These are phyloP conservation scores for Neofusicoccum cordaticola DNA, from an alignment of 2,329 filamentous ascomycete species.

Conservation along the genomic window DNA sequence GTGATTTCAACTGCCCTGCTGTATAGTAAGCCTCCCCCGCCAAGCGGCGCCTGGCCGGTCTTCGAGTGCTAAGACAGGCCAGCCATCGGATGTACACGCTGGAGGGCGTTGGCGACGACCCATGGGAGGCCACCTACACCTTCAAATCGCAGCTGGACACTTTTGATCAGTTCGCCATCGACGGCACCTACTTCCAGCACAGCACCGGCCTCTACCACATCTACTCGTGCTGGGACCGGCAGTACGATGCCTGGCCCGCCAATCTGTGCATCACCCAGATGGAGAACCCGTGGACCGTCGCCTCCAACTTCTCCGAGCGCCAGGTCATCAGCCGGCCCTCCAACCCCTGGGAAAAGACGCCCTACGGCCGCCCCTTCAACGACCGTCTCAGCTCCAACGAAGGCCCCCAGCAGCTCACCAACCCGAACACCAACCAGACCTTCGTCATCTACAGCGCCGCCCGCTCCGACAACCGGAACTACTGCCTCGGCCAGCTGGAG, in stretches of 20 bases:
- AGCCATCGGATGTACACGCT: slow-evolving; percentile 49
- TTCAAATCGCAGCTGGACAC: slow-evolving; percentile 49
- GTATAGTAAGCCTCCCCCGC: slow-evolving; percentile 30
- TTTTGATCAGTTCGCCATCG: slow-evolving; percentile 54
- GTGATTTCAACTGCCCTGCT: slow-evolving; percentile 49
- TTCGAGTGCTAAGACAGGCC: too few species aligned
- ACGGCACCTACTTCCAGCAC: slow-evolving; percentile 53
- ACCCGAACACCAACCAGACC: slow-evolving; percentile 45
- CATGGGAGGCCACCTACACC: slow-evolving; percentile 45
- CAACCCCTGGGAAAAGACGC: slow-evolving; percentile 53
- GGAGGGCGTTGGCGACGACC: slow-evolving; percentile 42
- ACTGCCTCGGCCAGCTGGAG: slow-evolving; percentile 52
- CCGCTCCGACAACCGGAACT: slow-evolving; percentile 52
- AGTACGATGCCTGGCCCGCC: slow-evolving; percentile 50
- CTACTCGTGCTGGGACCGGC: slow-evolving; percentile 41
- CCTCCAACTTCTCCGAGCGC: slow-evolving; percentile 45
- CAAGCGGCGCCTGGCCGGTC: too few species aligned
- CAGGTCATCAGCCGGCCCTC: slow-evolving; percentile 47
- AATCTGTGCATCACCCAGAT: slow-evolving; percentile 54
- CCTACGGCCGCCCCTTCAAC: slow-evolving; percentile 47
- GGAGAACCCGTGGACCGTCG: slow-evolving; percentile 48
- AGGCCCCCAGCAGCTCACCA: slow-evolving; percentile 50
- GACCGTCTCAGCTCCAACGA: slow-evolving; percentile 50
- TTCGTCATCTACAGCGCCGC: slow-evolving; percentile 52
- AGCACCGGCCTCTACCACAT: slow-evolving; percentile 35